Conservation (phyloP, 768 basidiomycete species). For the Pisolithus marmoratus region DNA sequence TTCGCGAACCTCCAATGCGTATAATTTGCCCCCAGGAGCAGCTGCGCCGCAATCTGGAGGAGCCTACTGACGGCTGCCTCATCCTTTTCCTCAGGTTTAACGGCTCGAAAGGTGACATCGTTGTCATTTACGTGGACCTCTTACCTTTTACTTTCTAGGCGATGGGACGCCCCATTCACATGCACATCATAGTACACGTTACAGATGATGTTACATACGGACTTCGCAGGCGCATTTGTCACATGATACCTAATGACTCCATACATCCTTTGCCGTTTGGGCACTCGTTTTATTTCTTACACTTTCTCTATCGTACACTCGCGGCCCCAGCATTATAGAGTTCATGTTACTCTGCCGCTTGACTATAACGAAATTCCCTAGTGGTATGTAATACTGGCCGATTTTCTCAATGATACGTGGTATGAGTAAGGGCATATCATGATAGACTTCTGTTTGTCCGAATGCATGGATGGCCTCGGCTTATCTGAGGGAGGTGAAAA, state of each 20-base stretch:
- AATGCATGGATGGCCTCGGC: too few relatives aligned
- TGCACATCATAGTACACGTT: not conserved
- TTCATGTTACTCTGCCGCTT: not conserved
- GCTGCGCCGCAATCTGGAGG: slow-evolving; percentile 50
- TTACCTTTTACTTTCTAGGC: not conserved
- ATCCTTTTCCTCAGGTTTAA: not conserved
- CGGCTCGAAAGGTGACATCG: not conserved
- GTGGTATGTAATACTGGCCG: too few relatives aligned
- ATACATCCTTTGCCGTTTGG: not conserved
- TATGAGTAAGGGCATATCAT: too few relatives aligned
- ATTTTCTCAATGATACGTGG: too few relatives aligned
- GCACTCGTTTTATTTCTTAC: not conserved
- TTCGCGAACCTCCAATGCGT: slow-evolving; percentile 49
- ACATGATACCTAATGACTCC: not conserved
- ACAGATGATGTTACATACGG: not conserved
- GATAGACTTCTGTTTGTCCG: too few relatives aligned
- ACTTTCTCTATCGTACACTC: not conserved
- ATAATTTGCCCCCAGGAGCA: slow-evolving; percentile 67
- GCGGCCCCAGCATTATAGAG: not conserved
- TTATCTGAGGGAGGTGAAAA: too few relatives aligned
- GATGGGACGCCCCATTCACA: not conserved
- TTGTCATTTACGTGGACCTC: not conserved
- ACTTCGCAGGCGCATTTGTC: not conserved
- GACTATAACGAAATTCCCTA: not conserved
- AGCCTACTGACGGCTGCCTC: not conserved